phyloP scores from a whole-genome alignment of 1,139 yeast genomes.

The Debaryomycetaceae sp. region DNA sequence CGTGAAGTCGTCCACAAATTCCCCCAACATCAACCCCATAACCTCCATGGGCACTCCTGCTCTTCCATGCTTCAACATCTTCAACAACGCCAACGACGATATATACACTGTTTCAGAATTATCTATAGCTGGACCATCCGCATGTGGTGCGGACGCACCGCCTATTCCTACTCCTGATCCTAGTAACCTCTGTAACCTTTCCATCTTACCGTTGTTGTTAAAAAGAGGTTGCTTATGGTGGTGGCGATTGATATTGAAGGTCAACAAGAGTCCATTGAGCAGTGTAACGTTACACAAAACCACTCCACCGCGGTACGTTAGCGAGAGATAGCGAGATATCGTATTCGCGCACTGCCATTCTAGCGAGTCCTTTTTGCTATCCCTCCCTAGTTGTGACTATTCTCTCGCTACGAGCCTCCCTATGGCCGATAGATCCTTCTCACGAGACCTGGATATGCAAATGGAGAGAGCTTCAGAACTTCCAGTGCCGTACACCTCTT shows the following conservation, averaged over 20 bases:
- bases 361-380: too few species aligned
- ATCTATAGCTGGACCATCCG: constrained; percentile 83
- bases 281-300: too few species aligned
- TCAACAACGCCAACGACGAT: constrained; percentile 88
- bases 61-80: constrained; percentile 96
- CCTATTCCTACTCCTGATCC: constrained; percentile 61
- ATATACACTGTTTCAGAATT: constrained; percentile 95
- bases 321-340: too few species aligned
- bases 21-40: constrained; percentile 99
- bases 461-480: constrained; percentile 3
- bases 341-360: too few species aligned
- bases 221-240: neutral
- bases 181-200: constrained; percentile 69
- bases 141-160: constrained; percentile 48
- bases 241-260: neutral
- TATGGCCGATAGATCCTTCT: neutral
- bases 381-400: too few species aligned
- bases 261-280: neutral
- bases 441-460: neutral
- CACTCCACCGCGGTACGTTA: too few species aligned
- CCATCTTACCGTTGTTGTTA: constrained; percentile 38
- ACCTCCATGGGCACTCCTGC: constrained; percentile 99
- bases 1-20: constrained; percentile 95
- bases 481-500: neutral
- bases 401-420: neutral